Base-by-base conservation (phyloP, 306 rosid species). In the Quercus engelmannii region DNA sequence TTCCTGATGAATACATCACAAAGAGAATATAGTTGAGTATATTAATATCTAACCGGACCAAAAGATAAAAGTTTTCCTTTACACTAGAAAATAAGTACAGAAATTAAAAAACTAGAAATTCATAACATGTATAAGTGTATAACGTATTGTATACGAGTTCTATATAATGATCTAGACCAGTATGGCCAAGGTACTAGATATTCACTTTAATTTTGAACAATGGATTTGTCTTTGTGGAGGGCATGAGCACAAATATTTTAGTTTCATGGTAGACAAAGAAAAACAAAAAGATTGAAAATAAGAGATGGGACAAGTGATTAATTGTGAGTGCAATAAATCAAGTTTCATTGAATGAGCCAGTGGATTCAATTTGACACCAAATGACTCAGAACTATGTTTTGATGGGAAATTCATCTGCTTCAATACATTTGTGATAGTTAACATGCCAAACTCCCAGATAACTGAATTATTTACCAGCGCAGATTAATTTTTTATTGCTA, bases 1-100 rank as follows among this genome's bases (percentile, higher is more conserved):
- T 86, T 74, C 99, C 99, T 93, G 92, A 80, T 63, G 76, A 79
- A 51, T n/a, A 74, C 79, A 73, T 63, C 77, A 81, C 54, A 63
- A 68, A 52, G 74, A 74, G 15, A 41, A 70, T 38, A 43, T 13
- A 62, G n/a, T 41, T 69, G 82, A 38, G 71, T 54, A 19, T 56
- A 69, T 19, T 57, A 35, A 64, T 49, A 30, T 21, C 17, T 23
- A 25, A 31, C 74, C 12, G 30, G 3, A 10, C 12, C n/a, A 23
- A 61, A 61, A 21, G 57, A 1, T 18, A n/a, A 20, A 41, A 10
- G 1, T 21, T 9, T 11, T 70, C 28, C 35, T 69, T 41, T 7
- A 38, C 7, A 31, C 1, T 0, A 41, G 54, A 25, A 15, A 21
- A 35, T 18, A 25, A 41, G 15, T 26, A 9, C 25, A 19, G 35